Conservation (phyloP, 192 early-diverging fungal genomes). For the Linnemannia zychae region DNA sequence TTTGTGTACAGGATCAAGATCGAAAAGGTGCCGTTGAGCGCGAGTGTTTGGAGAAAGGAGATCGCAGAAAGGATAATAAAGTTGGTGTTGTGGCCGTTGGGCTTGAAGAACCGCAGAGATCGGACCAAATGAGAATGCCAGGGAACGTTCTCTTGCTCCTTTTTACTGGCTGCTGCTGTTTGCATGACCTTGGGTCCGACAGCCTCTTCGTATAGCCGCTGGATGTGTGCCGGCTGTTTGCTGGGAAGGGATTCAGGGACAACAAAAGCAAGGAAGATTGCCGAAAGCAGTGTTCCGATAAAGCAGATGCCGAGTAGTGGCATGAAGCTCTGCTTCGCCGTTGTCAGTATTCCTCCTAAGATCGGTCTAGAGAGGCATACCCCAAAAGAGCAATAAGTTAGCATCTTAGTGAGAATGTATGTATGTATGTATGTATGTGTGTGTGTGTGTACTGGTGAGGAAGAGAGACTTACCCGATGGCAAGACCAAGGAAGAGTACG, state of each 20-base stretch:
- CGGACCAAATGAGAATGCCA: slow-evolving; percentile 29
- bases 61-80: slow-evolving; percentile 37
- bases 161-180: neutral
- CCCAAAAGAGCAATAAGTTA: neutral
- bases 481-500: slow-evolving; percentile 30
- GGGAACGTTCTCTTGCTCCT: neutral
- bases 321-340: slow-evolving; percentile 11
- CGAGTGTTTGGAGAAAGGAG: slow-evolving; percentile 37
- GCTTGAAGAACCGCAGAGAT: slow-evolving; percentile 27
- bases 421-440: neutral
- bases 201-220: slow-evolving; percentile 26
- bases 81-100: slow-evolving; percentile 31
- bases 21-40: slow-evolving; percentile 37
- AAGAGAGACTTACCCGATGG: slow-evolving; percentile 31
- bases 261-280: slow-evolving; percentile 12
- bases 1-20: slow-evolving; percentile 60
- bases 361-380: slow-evolving; percentile 3
- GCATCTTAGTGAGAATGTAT: neutral
- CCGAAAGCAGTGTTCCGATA: neutral
- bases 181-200: slow-evolving; percentile 7
- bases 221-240: slow-evolving; percentile 33
- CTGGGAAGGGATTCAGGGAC: slow-evolving; percentile 40
- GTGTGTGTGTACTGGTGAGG: neutral
- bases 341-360: slow-evolving; percentile 11
- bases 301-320: slow-evolving; percentile 23